These are phyloP conservation scores for Corchorus olitorius DNA, from an alignment of 345 rosid genomes.

Conservation along the genomic window DNA sequence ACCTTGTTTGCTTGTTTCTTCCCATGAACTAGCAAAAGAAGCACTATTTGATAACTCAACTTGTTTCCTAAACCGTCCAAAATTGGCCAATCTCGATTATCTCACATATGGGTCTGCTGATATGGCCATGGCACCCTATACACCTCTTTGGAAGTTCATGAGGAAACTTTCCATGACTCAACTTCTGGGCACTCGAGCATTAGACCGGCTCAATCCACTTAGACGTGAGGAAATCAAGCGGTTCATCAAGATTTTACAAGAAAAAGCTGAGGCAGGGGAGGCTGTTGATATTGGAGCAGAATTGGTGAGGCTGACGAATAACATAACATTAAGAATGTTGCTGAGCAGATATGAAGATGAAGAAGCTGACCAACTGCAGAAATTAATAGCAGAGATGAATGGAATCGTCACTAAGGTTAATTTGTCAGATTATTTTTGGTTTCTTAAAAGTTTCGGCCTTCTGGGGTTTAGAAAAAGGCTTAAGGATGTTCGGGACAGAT, in stretches of 20 bases:
- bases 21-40: constrained; percentile 55
- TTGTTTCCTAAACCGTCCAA: constrained; percentile 58
- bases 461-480: constrained; percentile 65
- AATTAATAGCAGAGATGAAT: constrained; percentile 59
- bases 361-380: constrained; percentile 50
- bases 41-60: constrained; percentile 58
- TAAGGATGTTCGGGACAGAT: constrained; percentile 55
- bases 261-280: constrained; percentile 45
- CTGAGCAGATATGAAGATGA: constrained; percentile 36
- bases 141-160: constrained; percentile 77
- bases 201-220: constrained; percentile 44
- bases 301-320: constrained; percentile 63
- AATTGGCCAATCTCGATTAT: constrained; percentile 54
- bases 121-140: constrained; percentile 65
- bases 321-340: constrained; percentile 61
- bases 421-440: constrained; percentile 68
- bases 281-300: constrained; percentile 47
- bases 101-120: constrained; percentile 81
- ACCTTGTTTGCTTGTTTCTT: constrained; percentile 63
- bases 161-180: constrained; percentile 71
- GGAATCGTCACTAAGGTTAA: constrained; percentile 56
- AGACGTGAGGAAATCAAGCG: constrained; percentile 48
- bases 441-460: constrained; percentile 56
- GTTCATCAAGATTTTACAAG: constrained; percentile 36
- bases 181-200: constrained; percentile 52